Percentiles rank a stretch among this genome's conserved stretches.
Conservation (phyloP, 2,329 filamentous ascomycete genomes). For the Fusarium sp. region DNA sequence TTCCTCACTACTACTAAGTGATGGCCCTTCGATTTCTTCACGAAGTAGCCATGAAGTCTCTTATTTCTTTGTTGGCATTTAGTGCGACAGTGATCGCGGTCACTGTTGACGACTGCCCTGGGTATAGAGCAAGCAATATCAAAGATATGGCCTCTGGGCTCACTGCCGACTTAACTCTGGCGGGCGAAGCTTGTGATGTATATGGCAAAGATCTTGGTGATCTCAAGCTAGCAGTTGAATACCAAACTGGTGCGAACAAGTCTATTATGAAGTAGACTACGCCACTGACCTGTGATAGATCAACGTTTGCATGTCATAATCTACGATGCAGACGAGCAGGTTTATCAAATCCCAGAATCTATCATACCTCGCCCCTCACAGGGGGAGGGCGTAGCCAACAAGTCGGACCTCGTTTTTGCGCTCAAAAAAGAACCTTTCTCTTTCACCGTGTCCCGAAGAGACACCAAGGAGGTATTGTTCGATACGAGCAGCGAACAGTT, state of each 20-base stretch:
- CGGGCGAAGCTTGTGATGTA: conserved; percentile 5
- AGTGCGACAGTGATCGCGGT: not conserved
- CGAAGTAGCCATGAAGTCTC: not conserved
- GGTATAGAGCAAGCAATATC: conserved; percentile 3
- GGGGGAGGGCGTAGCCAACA: not conserved
- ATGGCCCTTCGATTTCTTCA: too few relatives aligned
- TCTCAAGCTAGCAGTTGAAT: conserved; percentile 6
- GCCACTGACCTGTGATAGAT: not conserved
- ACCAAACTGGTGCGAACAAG: not conserved
- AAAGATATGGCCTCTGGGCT: not conserved
- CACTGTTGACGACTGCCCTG: conserved; percentile 3
- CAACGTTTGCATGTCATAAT: conserved; percentile 4
- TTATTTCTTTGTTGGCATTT: not conserved
- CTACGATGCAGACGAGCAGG: conserved; percentile 1
- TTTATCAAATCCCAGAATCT: conserved; percentile 8
- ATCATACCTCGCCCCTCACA: conserved; percentile 9
- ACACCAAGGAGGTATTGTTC: conserved; percentile 1
- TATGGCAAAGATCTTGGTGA: conserved; percentile 4
- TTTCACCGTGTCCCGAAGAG: conserved; percentile 1
- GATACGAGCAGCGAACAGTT: conserved; percentile 1
- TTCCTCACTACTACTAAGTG: too few relatives aligned
- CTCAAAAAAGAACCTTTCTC: conserved; percentile 5
- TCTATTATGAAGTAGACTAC: not conserved
- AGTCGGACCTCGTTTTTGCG: not conserved
- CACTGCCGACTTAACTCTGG: not conserved